Conservation (phyloP, 2,329 filamentous ascomycete species). For the Botryotinia calthae region DNA sequence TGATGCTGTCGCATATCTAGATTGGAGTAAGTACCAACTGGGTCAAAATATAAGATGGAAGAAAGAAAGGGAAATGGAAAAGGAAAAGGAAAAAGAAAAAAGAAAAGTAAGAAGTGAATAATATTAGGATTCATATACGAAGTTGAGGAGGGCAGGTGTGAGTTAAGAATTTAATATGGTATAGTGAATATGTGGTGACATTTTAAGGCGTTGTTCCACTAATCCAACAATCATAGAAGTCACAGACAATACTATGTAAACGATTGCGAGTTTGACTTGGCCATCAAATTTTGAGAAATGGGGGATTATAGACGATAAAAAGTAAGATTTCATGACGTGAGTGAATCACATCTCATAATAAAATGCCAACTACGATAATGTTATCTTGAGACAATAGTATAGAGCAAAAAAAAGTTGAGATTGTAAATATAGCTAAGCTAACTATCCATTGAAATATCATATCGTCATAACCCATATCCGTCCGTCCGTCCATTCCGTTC, state of each 20-base stretch:
- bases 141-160: neutral
- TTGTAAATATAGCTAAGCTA: slow-evolving; percentile 38
- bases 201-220: fast-evolving
- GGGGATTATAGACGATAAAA: neutral
- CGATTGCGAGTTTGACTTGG: neutral
- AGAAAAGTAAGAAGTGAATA: too few relatives aligned
- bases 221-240: neutral
- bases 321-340: neutral
- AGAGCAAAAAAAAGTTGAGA: slow-evolving; percentile 15
- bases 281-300: neutral
- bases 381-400: neutral
- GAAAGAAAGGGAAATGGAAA: too few relatives aligned
- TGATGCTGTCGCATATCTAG: too few relatives aligned
- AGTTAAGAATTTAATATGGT: neutral
- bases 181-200: neutral
- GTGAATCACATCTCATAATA: too few relatives aligned
- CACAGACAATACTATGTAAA: neutral
- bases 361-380: neutral
- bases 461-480: slow-evolving; percentile 9
- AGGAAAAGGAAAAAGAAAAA: too few relatives aligned
- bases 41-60: too few relatives aligned
- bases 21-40: too few relatives aligned
- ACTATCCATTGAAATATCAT: slow-evolving; percentile 5
- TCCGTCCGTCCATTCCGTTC: slow-evolving; percentile 6
- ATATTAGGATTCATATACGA: neutral